Conservation (phyloP, 441 rosid genomes). For the Biscutella auriculata region DNA sequence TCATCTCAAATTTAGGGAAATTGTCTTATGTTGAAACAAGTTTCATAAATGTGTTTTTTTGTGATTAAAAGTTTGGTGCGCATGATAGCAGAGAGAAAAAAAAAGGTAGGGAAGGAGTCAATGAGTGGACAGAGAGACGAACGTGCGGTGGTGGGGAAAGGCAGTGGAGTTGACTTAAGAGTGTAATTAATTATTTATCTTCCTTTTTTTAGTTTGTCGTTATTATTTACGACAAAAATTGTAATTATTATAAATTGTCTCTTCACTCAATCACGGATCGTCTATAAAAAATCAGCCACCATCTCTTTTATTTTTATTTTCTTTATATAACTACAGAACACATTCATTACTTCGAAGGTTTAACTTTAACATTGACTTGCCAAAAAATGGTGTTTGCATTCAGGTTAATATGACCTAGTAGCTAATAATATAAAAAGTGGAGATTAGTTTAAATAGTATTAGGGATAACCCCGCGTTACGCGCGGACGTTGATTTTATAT, state of each 20-base stretch:
- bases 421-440: no score
- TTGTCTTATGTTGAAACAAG: no score
- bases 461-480: no score
- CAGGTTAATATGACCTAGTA: no score
- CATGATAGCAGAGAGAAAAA: slow-evolving; percentile 16
- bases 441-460: no score
- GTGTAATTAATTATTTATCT: background rate
- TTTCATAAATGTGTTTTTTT: no score
- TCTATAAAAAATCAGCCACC: slow-evolving; percentile 18
- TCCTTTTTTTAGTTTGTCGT: slow-evolving; percentile 3
- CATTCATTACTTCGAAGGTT: no score
- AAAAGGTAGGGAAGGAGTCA: slow-evolving; percentile 12
- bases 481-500: no score
- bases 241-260: slow-evolving; percentile 15
- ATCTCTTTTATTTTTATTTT: background rate
- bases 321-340: no score
- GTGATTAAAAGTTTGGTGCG: slow-evolving; percentile 2
- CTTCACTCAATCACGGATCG: slow-evolving; percentile 22
- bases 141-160: slow-evolving; percentile 29
- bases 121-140: slow-evolving; percentile 24
- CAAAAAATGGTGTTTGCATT: no score
- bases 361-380: no score
- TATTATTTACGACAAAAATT: slow-evolving; percentile 18
- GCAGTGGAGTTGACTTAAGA: slow-evolving; percentile 20
- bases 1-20: no score